Base-by-base conservation (phyloP, 441 rosid species). In the Capsella rubella region DNA sequence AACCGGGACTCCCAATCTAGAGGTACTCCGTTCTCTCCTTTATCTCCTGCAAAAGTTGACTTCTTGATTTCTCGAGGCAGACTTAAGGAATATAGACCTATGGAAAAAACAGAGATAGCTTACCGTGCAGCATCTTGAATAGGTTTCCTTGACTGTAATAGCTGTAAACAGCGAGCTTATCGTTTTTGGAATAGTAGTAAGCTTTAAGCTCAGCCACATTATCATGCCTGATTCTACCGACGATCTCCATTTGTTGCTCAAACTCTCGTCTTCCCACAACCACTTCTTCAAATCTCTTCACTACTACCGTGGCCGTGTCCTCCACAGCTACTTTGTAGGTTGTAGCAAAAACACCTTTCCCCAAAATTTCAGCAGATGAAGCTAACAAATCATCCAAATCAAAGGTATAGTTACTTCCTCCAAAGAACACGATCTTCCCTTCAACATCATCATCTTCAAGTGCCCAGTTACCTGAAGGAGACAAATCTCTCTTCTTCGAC, bases 291-390 rank as follows among this genome's bases (percentile, higher is more conserved):
- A 92, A 67, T 69, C 97, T 84, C 87, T 95, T 95, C 34, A 95
- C 96, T 0, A 82, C 96, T 7, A 90, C 84, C 0, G 87, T 84
- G 49, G 81, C 82, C 18, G 81, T 80, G 51, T 95, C 97, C 74
- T 92, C 97, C 61, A 90, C 83, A 5, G 90, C 88, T 6, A 95
- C 96, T 82, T 86, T 92, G 7, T 95, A 95, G 13, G 97, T 87
- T 63, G 85, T 83, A 27, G 94, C 95, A 7, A 81, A 84, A 5
- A 75, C 81, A 16, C 96, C 89, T 69, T 88, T 90, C 39, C 99
- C 98, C 3, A 90, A 89, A 49, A 95, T 88, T 77, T 92, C 89
- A 8, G 99, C 98, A 15, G 99, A 91, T 16, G 97, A 91, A 70
- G 93, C 84, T 71, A 92, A 73, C 83, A 95, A 74, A 76, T 95